phyloP scores from a whole-genome alignment of 2,329 filamentous ascomycete genomes.

The Juglanconis juglandina region DNA sequence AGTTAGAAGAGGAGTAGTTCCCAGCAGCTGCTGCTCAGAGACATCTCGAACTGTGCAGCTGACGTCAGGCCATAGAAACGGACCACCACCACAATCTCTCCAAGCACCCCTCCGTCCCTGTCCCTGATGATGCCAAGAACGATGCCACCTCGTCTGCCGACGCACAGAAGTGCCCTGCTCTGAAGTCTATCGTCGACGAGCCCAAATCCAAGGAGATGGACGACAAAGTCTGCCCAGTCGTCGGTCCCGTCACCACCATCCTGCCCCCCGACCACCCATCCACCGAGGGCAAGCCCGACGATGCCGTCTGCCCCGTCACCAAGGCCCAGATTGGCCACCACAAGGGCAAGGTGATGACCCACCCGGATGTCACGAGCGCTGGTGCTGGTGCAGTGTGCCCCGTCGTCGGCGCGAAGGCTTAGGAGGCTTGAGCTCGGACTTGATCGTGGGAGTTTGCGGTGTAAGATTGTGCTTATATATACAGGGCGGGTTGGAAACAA shows the following conservation, averaged over 20 bases:
- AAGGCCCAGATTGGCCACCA: conserved; percentile 41
- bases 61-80: conserved; percentile 24
- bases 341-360: conserved; percentile 36
- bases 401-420: conserved; percentile 33
- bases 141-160: conserved; percentile 25
- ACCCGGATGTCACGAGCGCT: conserved; percentile 31
- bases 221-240: conserved; percentile 40
- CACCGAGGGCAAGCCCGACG: conserved; percentile 28
- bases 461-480: too few species aligned
- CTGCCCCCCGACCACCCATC: conserved; percentile 38
- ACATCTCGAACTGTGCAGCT: not conserved
- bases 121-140: conserved; percentile 23
- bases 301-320: conserved; percentile 39
- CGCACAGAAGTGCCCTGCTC: conserved; percentile 36
- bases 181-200: conserved; percentile 33
- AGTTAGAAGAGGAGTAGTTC: too few species aligned
- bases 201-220: conserved; percentile 38
- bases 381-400: conserved; percentile 34
- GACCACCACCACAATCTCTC: conserved; percentile 39
- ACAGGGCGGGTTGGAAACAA: too few species aligned
- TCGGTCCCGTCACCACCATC: conserved; percentile 39
- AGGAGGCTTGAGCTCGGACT: not conserved
- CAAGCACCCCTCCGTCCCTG: conserved; percentile 36
- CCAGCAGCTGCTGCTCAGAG: too few species aligned
- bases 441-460: not conserved